A percentile compares a stretch with the other conserved stretches of the same genome.
phyloP scores from a whole-genome alignment of 2,329 filamentous ascomycete species.

The Hymenoscyphus scutula region DNA sequence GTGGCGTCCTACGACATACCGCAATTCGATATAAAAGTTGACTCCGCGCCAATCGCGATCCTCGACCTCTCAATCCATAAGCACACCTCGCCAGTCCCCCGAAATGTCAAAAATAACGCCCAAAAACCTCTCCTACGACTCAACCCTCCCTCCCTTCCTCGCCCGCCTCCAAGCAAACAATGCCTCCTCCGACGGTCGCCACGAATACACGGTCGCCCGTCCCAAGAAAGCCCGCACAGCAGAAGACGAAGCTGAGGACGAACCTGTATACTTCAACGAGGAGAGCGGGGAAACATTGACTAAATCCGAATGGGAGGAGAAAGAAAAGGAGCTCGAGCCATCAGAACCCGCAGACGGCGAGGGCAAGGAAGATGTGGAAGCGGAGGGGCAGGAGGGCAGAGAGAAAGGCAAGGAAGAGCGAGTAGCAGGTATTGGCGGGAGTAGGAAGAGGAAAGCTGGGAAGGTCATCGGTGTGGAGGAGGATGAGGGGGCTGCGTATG shows the following conservation, averaged over 20 bases:
- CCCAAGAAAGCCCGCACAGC: conserved; percentile 52
- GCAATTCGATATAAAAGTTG: not conserved
- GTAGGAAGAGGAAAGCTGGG: conserved; percentile 55
- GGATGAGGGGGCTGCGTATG: conserved; percentile 17
- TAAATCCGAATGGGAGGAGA: conserved; percentile 37
- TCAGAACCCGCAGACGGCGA: conserved; percentile 26
- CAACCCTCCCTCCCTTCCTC: conserved; percentile 59
- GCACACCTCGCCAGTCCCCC: not conserved
- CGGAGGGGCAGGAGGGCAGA: conserved; percentile 25
- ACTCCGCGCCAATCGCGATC: not conserved
- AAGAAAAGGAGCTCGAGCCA: conserved; percentile 30
- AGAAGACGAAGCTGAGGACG: conserved; percentile 73
- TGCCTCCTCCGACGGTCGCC: conserved; percentile 47
- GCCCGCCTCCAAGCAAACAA: conserved; percentile 53
- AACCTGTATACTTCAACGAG: conserved; percentile 72
- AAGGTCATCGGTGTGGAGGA: conserved; percentile 45
- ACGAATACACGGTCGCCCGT: conserved; percentile 35
- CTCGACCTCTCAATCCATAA: not conserved
- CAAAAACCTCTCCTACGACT: conserved; percentile 68
- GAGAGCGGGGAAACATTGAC: conserved; percentile 57
- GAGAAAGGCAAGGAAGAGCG: conserved; percentile 33
- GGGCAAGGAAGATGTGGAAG: not conserved
- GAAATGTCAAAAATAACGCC: conserved; percentile 59
- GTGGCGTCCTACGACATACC: not conserved
- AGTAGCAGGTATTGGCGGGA: conserved; percentile 43